phyloP scores from a whole-genome alignment of 2,329 filamentous ascomycete species.

The Nothomitra cinnamomea region DNA sequence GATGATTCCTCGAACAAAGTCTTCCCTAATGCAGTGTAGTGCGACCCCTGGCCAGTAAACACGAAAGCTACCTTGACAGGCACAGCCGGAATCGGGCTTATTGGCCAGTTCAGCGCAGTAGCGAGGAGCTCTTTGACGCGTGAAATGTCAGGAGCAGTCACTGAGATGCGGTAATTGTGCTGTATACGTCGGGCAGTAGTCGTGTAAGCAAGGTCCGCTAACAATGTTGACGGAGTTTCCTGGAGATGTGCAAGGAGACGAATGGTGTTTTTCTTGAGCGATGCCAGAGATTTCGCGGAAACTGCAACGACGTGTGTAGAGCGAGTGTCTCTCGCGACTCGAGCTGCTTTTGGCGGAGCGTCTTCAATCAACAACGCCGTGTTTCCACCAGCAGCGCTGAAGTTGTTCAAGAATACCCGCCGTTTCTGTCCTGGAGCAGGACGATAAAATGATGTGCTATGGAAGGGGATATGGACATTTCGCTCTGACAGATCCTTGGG shows the following conservation, averaged over 20 bases:
- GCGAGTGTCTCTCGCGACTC: slow-evolving; percentile 30
- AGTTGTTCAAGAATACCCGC: slow-evolving; percentile 36
- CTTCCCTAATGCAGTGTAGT: slow-evolving; percentile 31
- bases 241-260: slow-evolving; percentile 37
- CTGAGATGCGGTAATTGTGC: slow-evolving; percentile 22
- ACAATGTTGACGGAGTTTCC: slow-evolving; percentile 27
- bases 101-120: slow-evolving; percentile 15
- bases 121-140: slow-evolving; percentile 18
- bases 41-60: slow-evolving; percentile 37
- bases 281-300: slow-evolving; percentile 34
- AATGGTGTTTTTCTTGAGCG: slow-evolving; percentile 37
- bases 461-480: slow-evolving; percentile 40
- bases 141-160: slow-evolving; percentile 16
- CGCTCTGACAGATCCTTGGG: slow-evolving; percentile 38
- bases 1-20: slow-evolving; percentile 31
- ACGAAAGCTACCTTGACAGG: slow-evolving; percentile 34
- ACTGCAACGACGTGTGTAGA: slow-evolving; percentile 40
- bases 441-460: slow-evolving; percentile 25
- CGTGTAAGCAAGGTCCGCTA: slow-evolving; percentile 46
- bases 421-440: slow-evolving; percentile 1
- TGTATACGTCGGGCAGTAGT: slow-evolving; percentile 40
- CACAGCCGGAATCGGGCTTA: slow-evolving; percentile 1
- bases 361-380: slow-evolving; percentile 50
- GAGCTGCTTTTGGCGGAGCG: slow-evolving; percentile 25
- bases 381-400: slow-evolving; percentile 55